Conservation (phyloP, 2,329 filamentous ascomycete genomes). For the Didymella pinodella region DNA sequence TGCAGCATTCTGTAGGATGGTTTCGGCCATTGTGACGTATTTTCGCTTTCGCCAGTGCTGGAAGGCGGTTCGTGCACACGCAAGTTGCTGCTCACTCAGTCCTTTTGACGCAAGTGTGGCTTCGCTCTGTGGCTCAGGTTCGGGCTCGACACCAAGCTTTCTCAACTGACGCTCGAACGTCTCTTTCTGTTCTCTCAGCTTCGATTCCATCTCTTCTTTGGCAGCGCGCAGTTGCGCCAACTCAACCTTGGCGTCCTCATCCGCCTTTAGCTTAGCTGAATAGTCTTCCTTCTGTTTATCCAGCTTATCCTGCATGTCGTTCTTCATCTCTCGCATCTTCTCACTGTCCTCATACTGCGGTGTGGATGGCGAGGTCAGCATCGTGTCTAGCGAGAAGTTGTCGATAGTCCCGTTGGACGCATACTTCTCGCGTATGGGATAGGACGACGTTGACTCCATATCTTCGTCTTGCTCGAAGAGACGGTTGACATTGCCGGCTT, state of each 20-base stretch:
- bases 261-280: conserved; percentile 76
- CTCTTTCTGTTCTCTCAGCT: conserved; percentile 82
- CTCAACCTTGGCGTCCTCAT: conserved; percentile 77
- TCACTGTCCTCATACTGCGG: conserved; percentile 84
- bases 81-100: conserved; percentile 69
- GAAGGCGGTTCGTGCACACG: conserved; percentile 70
- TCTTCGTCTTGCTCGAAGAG: conserved; percentile 77
- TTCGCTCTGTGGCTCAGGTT: conserved; percentile 56
- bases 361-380: conserved; percentile 91
- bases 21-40: conserved; percentile 93
- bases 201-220: conserved; percentile 88
- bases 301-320: conserved; percentile 83
- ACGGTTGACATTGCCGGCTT: conserved; percentile 65
- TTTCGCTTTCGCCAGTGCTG: conserved; percentile 82
- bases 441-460: conserved; percentile 86
- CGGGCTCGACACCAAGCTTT: conserved; percentile 63
- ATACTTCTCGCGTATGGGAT: conserved; percentile 90
- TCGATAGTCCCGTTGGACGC: conserved; percentile 93
- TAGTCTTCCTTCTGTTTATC: conserved; percentile 87
- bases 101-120: conserved; percentile 58
- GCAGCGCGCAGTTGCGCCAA: conserved; percentile 80
- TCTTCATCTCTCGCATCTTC: conserved; percentile 74
- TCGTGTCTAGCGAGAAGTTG: conserved; percentile 94
- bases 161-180: conserved; percentile 86
- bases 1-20: conserved; percentile 85